Percentiles rank a stretch among this genome's conserved stretches.
These are phyloP conservation scores for Ophiostoma quercus DNA, from an alignment of 2,329 filamentous ascomycete genomes.

Conservation along the genomic window DNA sequence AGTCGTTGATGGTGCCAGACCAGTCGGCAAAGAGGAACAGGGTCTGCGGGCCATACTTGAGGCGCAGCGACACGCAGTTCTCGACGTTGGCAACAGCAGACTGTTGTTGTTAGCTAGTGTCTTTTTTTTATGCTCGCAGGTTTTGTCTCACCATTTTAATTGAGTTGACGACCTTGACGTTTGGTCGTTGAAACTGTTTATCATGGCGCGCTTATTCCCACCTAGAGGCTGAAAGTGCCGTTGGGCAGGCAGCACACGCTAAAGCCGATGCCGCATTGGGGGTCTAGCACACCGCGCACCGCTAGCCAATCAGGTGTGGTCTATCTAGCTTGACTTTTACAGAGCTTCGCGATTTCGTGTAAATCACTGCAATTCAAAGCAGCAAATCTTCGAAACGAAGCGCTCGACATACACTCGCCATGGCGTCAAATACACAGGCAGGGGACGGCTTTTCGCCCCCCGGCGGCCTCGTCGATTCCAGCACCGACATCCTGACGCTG, in stretches of 20 bases:
- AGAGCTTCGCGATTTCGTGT: neutral
- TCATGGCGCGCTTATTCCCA: neutral
- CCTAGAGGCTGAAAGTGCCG: neutral
- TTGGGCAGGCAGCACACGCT: neutral
- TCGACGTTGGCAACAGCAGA: constrained; percentile 32
- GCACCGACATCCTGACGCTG: neutral
- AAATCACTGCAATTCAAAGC: too few relatives aligned
- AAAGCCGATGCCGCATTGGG: neutral
- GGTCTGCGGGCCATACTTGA: constrained; percentile 68
- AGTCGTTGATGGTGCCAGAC: constrained; percentile 49
- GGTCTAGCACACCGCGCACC: neutral
- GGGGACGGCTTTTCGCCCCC: neutral
- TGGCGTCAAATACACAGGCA: neutral
- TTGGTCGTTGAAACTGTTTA: neutral
- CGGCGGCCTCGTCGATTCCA: neutral
- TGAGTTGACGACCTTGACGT: neutral
- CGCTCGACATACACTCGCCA: neutral
- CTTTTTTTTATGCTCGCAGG: neutral
- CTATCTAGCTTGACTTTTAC: neutral
- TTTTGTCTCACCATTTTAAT: neutral
- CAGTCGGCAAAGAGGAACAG: constrained; percentile 62
- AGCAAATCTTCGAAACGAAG: neutral
- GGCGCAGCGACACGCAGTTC: constrained; percentile 58
- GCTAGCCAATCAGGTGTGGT: neutral
- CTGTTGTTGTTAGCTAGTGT: neutral